Conservation (phyloP, 1,284 basidiomycete species). For the Marasmius sp. region DNA sequence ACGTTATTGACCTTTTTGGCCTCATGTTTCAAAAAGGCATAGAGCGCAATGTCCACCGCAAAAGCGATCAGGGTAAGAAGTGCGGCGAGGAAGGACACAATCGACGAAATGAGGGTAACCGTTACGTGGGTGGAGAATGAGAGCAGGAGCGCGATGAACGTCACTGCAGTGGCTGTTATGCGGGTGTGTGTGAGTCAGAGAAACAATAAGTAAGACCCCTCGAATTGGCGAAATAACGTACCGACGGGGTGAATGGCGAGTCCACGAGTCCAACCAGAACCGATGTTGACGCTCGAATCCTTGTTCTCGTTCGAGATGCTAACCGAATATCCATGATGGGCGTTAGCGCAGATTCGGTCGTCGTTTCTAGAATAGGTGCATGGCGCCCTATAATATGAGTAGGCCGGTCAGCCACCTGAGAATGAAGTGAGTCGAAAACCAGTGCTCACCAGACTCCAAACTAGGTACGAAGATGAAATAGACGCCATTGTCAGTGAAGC, state of each 20-base stretch:
- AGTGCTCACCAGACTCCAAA: slow-evolving; percentile 58
- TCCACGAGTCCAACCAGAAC: slow-evolving; percentile 67
- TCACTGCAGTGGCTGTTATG: slow-evolving; percentile 54
- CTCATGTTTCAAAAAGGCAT: slow-evolving; percentile 56
- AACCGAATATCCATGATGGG: slow-evolving; percentile 53
- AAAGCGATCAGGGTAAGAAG: slow-evolving; percentile 68
- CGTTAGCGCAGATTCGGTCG: slow-evolving; percentile 44
- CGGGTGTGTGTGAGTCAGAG: not conserved
- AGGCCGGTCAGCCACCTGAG: not conserved
- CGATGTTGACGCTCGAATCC: slow-evolving; percentile 41
- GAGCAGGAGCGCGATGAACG: slow-evolving; percentile 61
- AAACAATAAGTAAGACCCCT: not conserved
- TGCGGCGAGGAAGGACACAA: slow-evolving; percentile 63
- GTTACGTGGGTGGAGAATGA: slow-evolving; percentile 64
- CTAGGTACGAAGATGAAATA: slow-evolving; percentile 28
- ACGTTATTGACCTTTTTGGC: slow-evolving; percentile 47
- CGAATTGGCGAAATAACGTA: slow-evolving; percentile 29
- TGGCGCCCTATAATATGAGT: slow-evolving; percentile 41
- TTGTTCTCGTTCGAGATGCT: slow-evolving; percentile 35
- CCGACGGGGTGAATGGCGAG: slow-evolving; percentile 74
- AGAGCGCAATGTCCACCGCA: slow-evolving; percentile 73
- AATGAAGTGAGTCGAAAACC: not conserved
- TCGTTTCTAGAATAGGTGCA: slow-evolving; percentile 51
- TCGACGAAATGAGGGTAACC: slow-evolving; percentile 56
- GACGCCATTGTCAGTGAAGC: slow-evolving; percentile 6